A percentile compares a stretch with the other conserved stretches of the same genome.
These are phyloP conservation scores for Chionographis japonica DNA, from an alignment of 106 monocot species.

Conservation along the genomic window DNA sequence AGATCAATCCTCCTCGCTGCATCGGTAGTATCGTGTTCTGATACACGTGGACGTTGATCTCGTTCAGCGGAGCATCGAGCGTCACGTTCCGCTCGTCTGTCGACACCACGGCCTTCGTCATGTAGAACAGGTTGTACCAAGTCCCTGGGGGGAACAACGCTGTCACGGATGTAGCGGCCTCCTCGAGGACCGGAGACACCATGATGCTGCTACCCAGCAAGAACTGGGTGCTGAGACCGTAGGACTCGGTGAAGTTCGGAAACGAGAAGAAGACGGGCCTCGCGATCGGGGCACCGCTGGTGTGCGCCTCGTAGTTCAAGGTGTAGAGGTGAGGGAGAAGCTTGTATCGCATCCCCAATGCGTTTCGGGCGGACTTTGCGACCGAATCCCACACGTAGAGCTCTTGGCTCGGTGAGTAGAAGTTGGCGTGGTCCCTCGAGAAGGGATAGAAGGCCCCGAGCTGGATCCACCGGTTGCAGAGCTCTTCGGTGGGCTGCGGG, in stretches of 20 bases:
- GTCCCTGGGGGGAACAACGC: conserved; percentile 83
- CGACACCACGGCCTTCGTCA: conserved; percentile 51
- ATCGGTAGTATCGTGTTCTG: conserved; percentile 83
- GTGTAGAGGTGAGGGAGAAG: conserved; percentile 91
- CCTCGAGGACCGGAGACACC: conserved; percentile 82
- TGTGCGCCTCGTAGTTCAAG: conserved; percentile 72
- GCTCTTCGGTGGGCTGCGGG: conserved; percentile 73
- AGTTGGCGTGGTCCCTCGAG: conserved; percentile 89
- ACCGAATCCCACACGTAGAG: conserved; percentile 91
- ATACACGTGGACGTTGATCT: conserved; percentile 91
- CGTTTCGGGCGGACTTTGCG: conserved; percentile 83
- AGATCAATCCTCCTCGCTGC: conserved; percentile 78
- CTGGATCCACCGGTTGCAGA: conserved; percentile 96
- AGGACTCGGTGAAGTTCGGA: conserved; percentile 54
- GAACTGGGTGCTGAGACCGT: conserved; percentile 86
- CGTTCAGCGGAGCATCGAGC: conserved; percentile 73
- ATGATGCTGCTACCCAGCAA: conserved; percentile 67
- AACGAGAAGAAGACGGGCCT: conserved; percentile 92
- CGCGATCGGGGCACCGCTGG: conserved; percentile 72
- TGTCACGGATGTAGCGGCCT: conserved; percentile 53
- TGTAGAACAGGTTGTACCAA: conserved; percentile 93
- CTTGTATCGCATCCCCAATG: conserved; percentile 78
- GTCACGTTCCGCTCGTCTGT: conserved; percentile 43
- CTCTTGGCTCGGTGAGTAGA: conserved; percentile 75
- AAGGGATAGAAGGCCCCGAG: conserved; percentile 98